Conservation (phyloP, 495 filamentous ascomycete species). For the Aspergillus ostianus region DNA sequence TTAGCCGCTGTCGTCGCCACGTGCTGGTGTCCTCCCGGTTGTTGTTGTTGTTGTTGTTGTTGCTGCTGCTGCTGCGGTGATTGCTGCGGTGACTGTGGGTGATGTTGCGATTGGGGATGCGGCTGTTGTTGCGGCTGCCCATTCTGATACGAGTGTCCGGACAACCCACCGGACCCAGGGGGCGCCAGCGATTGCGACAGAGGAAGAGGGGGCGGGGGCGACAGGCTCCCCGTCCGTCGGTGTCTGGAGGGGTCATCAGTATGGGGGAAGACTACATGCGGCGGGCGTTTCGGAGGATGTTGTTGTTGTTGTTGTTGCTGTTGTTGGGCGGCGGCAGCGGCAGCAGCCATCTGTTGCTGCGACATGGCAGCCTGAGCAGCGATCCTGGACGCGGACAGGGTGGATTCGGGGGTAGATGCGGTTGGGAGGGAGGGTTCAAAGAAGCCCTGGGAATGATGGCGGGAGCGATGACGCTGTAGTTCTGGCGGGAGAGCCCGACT, state of each 20-base stretch:
- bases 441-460: conserved; percentile 79
- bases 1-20: conserved; percentile 84
- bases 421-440: conserved; percentile 86
- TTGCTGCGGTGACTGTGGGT: background rate
- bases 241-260: conserved; percentile 34
- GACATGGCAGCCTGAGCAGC: conserved; percentile 88
- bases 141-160: conserved; percentile 61
- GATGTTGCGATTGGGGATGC: background rate
- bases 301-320: conserved; percentile 50
- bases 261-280: conserved; percentile 58
- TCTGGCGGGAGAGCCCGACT: conserved; percentile 41
- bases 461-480: conserved; percentile 41
- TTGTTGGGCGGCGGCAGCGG: too few species aligned
- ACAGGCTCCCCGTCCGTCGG: conserved; percentile 43
- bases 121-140: conserved; percentile 27
- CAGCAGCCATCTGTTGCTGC: conserved; percentile 48
- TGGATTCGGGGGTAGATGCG: conserved; percentile 52
- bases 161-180: conserved; percentile 52
- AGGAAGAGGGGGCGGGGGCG: conserved; percentile 52
- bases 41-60: too few species aligned
- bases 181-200: conserved; percentile 53
- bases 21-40: conserved; percentile 59
- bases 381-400: conserved; percentile 76
- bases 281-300: conserved; percentile 66
- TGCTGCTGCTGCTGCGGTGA: background rate